A percentile compares a stretch with the other conserved stretches of the same genome.
phyloP scores from a whole-genome alignment of 208 protist genomes.

The Acanthamoeba quina region DNA sequence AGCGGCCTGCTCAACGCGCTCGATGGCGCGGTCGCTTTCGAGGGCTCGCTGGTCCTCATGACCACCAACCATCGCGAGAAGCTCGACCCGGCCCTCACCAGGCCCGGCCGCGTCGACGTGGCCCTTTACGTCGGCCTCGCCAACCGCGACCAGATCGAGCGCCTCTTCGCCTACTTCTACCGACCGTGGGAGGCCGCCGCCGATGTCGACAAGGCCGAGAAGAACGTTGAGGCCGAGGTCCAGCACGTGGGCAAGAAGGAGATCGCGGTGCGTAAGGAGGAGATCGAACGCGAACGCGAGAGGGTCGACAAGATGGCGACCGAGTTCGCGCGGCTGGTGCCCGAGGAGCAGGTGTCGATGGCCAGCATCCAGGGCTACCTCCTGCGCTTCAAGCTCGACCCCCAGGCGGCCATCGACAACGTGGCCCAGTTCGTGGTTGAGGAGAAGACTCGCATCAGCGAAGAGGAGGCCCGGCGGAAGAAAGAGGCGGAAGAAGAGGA shows the following conservation, averaged over 20 bases:
- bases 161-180: not conserved
- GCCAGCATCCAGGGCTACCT: constrained; percentile 12
- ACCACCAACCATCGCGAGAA: constrained; percentile 97
- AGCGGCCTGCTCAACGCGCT: no score
- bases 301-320: not conserved
- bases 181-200: not conserved
- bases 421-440: not conserved
- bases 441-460: no score
- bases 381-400: not conserved
- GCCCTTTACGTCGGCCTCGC: constrained; percentile 89
- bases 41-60: constrained; percentile 97
- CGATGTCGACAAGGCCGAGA: not conserved
- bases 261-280: no score
- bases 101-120: constrained; percentile 90
- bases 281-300: not conserved
- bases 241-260: no score
- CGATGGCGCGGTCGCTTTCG: constrained; percentile 86
- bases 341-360: not conserved
- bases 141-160: constrained; percentile 82
- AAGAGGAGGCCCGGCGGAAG: no score
- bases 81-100: constrained; percentile 91
- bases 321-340: not conserved
- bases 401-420: not conserved
- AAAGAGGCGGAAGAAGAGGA: no score
- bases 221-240: no score